phyloP scores from a whole-genome alignment of 2,329 filamentous ascomycete species.

The Aspergillus caelatus region DNA sequence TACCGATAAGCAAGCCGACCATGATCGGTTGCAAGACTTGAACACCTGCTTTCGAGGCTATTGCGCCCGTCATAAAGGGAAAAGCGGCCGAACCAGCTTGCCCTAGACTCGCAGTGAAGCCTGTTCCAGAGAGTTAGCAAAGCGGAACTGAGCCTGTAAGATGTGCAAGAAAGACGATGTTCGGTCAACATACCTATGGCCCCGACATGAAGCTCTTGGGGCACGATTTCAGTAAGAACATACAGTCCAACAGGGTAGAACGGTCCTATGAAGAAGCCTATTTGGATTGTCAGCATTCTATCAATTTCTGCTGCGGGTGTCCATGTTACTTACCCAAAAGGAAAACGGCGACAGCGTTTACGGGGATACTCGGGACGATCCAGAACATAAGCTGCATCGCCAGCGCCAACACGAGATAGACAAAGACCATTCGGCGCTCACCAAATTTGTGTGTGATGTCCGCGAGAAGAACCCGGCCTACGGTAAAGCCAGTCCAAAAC shows the following conservation, averaged over 20 bases:
- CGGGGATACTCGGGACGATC: conserved; percentile 24
- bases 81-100: conserved; percentile 28
- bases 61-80: conserved; percentile 27
- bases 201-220: conserved; percentile 26
- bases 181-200: conserved; percentile 23
- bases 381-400: conserved; percentile 27
- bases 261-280: conserved; percentile 31
- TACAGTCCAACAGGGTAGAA: conserved; percentile 30
- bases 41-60: conserved; percentile 27
- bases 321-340: conserved; percentile 21
- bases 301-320: background rate
- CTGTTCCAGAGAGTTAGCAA: conserved; percentile 15
- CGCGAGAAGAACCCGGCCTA: conserved; percentile 25
- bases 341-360: conserved; percentile 28
- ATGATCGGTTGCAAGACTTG: conserved; percentile 30
- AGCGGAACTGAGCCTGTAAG: background rate
- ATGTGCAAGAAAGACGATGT: background rate
- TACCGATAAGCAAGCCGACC: conserved; percentile 24
- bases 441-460: conserved; percentile 27
- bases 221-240: conserved; percentile 26
- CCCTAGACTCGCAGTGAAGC: conserved; percentile 28
- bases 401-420: conserved; percentile 24
- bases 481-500: conserved; percentile 28
- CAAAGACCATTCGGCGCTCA: conserved; percentile 26
- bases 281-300: conserved; percentile 1